Percentiles rank a stretch among this genome's conserved stretches.
These are phyloP conservation scores for Lepidium sativum DNA, from an alignment of 345 rosid species.

Conservation along the genomic window DNA sequence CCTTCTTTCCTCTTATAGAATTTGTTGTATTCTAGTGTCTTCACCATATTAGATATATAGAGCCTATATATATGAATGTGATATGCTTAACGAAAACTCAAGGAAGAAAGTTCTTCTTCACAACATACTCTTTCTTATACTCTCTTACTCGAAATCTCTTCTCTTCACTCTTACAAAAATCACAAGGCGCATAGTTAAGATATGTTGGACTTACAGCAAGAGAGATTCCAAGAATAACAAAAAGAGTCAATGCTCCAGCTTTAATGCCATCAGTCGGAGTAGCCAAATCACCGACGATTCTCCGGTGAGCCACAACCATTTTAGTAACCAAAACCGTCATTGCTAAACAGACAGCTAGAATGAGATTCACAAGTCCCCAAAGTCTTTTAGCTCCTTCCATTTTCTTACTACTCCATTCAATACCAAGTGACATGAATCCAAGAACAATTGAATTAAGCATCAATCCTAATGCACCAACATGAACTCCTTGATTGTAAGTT, in stretches of 20 bases:
- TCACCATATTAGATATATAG: too few species aligned
- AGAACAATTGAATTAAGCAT: slow-evolving; percentile 58
- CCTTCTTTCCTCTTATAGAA: too few species aligned
- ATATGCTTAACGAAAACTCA: too few species aligned
- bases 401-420: slow-evolving; percentile 31
- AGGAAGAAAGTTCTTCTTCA: too few species aligned
- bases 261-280: slow-evolving; percentile 34
- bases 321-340: slow-evolving; percentile 49
- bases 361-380: slow-evolving; percentile 59
- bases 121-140: too few species aligned
- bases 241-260: slow-evolving; percentile 43
- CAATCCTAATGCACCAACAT: slow-evolving; percentile 63
- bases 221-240: slow-evolving; percentile 66
- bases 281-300: neutral
- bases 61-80: too few species aligned
- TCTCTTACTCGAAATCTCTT: too few species aligned
- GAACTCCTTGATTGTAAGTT: slow-evolving; percentile 51
- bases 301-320: slow-evolving; percentile 38
- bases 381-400: slow-evolving; percentile 44
- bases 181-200: too few species aligned
- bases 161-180: too few species aligned
- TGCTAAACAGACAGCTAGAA: slow-evolving; percentile 44
- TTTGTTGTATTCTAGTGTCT: too few species aligned
- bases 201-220: slow-evolving; percentile 37
- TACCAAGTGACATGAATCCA: slow-evolving; percentile 42